These are phyloP conservation scores for Uronychia setigera DNA, from an alignment of 73 alveolate genomes.

Conservation along the genomic window DNA sequence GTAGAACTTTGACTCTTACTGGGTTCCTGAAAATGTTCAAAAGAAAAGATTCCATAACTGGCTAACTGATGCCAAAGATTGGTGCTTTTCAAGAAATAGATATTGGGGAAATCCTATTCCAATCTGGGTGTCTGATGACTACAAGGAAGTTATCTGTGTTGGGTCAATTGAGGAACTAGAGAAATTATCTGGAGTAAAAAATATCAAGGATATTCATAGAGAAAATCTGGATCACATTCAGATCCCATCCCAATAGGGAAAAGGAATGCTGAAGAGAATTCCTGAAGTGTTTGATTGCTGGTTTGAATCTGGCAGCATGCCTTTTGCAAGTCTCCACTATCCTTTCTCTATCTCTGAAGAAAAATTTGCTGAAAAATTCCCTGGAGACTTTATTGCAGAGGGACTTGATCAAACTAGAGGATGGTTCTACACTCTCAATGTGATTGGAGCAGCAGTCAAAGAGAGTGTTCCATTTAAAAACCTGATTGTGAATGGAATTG, in stretches of 20 bases:
- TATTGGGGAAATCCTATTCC: slow-evolving; percentile 99
- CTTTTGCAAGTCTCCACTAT: slow-evolving; percentile 96
- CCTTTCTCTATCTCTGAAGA: slow-evolving; percentile 93
- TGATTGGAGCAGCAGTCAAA: slow-evolving; percentile 94
- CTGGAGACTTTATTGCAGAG: slow-evolving; percentile 99
- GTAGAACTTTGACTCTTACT: slow-evolving; percentile 88
- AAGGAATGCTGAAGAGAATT: slow-evolving; percentile 96
- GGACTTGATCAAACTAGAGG: slow-evolving; percentile 98
- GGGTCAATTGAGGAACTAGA: slow-evolving; percentile 99
- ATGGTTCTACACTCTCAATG: slow-evolving; percentile 98
- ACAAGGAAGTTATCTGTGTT: slow-evolving; percentile 97
- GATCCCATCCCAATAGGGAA: slow-evolving; percentile 98
- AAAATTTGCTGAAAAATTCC: slow-evolving; percentile 95
- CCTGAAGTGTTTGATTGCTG: slow-evolving; percentile 99
- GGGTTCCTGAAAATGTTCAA: slow-evolving; percentile 97
- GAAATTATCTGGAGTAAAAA: slow-evolving; percentile 90
- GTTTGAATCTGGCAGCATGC: slow-evolving; percentile 99
- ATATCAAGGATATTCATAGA: slow-evolving; percentile 96
- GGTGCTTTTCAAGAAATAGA: slow-evolving; percentile 99
- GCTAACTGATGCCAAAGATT: slow-evolving; percentile 99
- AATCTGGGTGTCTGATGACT: slow-evolving; percentile 99
- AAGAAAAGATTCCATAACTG: slow-evolving; percentile 99
- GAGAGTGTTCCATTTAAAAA: slow-evolving; percentile 96
- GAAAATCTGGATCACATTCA: slow-evolving; percentile 95
- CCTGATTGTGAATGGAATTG: slow-evolving; percentile 98